These are phyloP conservation scores for Malbranchea cinnamomea DNA, from an alignment of 2,329 filamentous ascomycete genomes.

Conservation along the genomic window DNA sequence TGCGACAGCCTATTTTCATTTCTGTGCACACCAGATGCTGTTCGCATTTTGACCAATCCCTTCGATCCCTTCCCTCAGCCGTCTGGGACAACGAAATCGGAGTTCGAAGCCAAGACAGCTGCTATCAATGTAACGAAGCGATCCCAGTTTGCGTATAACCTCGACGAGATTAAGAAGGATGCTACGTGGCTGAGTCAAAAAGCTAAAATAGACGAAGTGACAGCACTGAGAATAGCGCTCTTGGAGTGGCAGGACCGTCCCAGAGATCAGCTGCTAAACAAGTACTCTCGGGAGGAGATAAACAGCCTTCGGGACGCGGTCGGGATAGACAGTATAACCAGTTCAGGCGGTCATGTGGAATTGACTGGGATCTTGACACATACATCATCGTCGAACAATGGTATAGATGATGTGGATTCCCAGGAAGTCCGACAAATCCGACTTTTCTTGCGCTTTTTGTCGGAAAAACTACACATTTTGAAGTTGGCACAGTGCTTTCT, in stretches of 20 bases:
- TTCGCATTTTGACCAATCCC: slow-evolving; percentile 53
- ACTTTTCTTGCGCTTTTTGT: slow-evolving; percentile 56
- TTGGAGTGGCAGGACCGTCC: slow-evolving; percentile 73
- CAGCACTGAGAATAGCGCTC: slow-evolving; percentile 64
- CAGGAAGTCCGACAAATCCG: slow-evolving; percentile 48
- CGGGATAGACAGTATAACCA: slow-evolving; percentile 8
- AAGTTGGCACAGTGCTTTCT: slow-evolving; percentile 43
- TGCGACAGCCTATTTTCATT: slow-evolving; percentile 49
- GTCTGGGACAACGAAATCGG: slow-evolving; percentile 48
- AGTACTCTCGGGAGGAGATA: slow-evolving; percentile 63
- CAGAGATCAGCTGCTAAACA: slow-evolving; percentile 53
- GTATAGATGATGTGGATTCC: slow-evolving; percentile 41
- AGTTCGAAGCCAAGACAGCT: slow-evolving; percentile 72
- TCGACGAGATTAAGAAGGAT: slow-evolving; percentile 71
- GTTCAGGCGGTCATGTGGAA: slow-evolving; percentile 8
- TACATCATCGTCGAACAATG: slow-evolving; percentile 13
- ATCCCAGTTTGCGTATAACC: slow-evolving; percentile 50
- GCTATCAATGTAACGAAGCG: slow-evolving; percentile 68
- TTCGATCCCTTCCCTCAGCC: slow-evolving; percentile 51
- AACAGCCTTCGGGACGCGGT: slow-evolving; percentile 59
- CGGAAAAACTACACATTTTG: slow-evolving; percentile 53
- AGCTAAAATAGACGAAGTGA: slow-evolving; percentile 62
- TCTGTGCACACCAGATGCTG: slow-evolving; percentile 53
- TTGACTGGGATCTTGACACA: slow-evolving; percentile 21
- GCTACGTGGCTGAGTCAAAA: slow-evolving; percentile 72